phyloP scores from a whole-genome alignment of 345 rosid genomes.

The Eutrema heterophyllum region DNA sequence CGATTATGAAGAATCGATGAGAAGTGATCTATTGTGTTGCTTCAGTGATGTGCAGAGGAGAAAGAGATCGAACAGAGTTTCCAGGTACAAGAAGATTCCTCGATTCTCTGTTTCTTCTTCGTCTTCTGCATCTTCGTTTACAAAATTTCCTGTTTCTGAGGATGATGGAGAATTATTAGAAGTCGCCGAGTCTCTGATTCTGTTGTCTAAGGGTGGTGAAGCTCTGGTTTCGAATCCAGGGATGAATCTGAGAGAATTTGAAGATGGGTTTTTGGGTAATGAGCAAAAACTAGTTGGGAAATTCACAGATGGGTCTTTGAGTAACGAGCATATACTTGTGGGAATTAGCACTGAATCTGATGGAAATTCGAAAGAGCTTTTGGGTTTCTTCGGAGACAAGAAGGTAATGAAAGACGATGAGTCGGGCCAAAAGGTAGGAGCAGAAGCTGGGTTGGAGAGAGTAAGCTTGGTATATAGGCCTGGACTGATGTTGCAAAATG shows the following conservation, averaged over 20 bases:
- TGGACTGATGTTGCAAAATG: not conserved
- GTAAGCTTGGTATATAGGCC: not conserved
- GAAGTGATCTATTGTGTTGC: not conserved
- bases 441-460: not conserved
- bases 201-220: not conserved
- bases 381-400: slow-evolving; percentile 7
- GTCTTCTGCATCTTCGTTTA: not conserved
- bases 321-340: not conserved
- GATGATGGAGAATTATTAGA: not conserved
- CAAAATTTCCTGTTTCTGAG: not conserved
- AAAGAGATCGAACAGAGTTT: slow-evolving; percentile 8
- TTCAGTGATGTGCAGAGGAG: not conserved
- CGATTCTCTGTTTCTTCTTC: not conserved
- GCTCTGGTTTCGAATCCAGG: not conserved
- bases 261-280: not conserved
- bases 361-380: not conserved
- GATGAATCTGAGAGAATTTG: not conserved
- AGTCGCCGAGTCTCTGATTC: slow-evolving; percentile 7
- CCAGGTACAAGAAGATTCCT: not conserved
- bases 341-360: not conserved
- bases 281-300: slow-evolving; percentile 1
- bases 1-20: not conserved
- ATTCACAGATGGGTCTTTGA: slow-evolving; percentile 5
- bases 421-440: not conserved
- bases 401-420: not conserved